Base-by-base conservation (phyloP, 257 asterid genomes). In the Scutellaria barbata region DNA sequence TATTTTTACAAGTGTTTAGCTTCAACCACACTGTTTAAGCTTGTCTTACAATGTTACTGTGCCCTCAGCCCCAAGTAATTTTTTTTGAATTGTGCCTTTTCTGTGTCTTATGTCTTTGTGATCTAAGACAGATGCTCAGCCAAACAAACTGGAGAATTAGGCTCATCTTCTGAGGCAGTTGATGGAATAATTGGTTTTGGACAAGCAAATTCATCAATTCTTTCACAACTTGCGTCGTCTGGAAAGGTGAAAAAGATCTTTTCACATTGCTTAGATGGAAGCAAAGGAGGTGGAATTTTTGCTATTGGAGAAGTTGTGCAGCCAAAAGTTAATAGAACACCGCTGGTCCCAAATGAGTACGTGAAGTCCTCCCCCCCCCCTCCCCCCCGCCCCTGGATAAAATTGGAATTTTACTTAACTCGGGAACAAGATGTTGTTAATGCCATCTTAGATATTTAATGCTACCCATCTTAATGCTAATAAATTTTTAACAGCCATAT, bases 121-220 rank as follows among this genome's bases (percentile, higher is more conserved):
- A 71, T 80, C 73, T 52, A 80, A 68, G 81, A 77, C 71, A 94
- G 99, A 88, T 95, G 99, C 86, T 89, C 97, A 40, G 78, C 89
- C 65, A 81, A 77, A 72, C 98, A 90, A 88, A 81, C 96, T 77
- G 99, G 98, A 73, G 94, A 86, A 81, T 79, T 92, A 62, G 96
- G 89, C 68, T 85, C 97, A 51, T 87, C 97, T 72, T 75, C 95
- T 54, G 89, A 85, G 82, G 88, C 98, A 57, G 97, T 95, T 80
- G 99, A 92, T 81, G 99, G 99, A 69, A 88, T 95, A 76, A 71
- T 95, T 63, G 99, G 99, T 72, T 89, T 95, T 70, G 99, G 99
- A 78, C 97, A 95, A 85, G 88, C 97, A 66, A 92, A 95, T 81
- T 75, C 98, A 43, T 95, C 99, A 22, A 76, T 95, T 66, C 85